Evolutionary conservation across 306 rosid species (phyloP).

Genomic region (Myrica gale): DNA sequence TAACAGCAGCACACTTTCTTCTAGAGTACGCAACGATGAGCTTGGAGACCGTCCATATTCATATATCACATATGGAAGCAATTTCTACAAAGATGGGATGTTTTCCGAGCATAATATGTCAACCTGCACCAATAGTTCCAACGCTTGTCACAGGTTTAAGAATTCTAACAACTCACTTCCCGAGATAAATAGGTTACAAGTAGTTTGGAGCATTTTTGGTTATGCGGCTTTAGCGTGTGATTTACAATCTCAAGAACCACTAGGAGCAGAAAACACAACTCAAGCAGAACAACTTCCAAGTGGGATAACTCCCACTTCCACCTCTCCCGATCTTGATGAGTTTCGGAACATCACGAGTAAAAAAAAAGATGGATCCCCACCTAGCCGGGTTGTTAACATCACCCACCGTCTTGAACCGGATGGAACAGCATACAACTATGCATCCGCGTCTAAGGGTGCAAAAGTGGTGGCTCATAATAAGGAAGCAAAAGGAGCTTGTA

Average conservation of each 20-base stretch:
- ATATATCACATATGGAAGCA: constrained; percentile 30
- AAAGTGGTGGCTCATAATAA: constrained; percentile 84
- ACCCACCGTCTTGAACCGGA: constrained; percentile 72
- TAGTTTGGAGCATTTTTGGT: constrained; percentile 50
- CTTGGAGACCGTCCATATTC: constrained; percentile 29
- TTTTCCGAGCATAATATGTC: constrained; percentile 44
- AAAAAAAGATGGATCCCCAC: constrained; percentile 32
- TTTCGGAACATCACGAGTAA: constrained; percentile 42
- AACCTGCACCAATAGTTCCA: constrained; percentile 28
- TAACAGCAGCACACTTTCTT: constrained; percentile 30
- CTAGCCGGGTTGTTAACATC: constrained; percentile 43
- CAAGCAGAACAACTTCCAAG: constrained; percentile 24
- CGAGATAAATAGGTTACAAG: constrained; percentile 40
- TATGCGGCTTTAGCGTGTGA: constrained; percentile 54
- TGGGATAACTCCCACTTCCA: constrained; percentile 35
- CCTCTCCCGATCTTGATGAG: constrained; percentile 52
- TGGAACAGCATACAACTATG: constrained; percentile 77
- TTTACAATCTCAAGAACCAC: constrained; percentile 22
- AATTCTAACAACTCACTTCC: constrained; percentile 36
- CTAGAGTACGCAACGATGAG: constrained; percentile 28
- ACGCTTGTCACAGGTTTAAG: constrained; percentile 29
- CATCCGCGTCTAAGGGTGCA: constrained; percentile 89
- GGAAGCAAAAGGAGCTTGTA: constrained; percentile 84
- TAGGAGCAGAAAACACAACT: constrained; percentile 27
- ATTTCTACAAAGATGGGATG: constrained; percentile 37